Percentiles rank a stretch among this genome's conserved stretches.
Conservation (phyloP, 83 land plant species). For the Thuja plicata region DNA sequence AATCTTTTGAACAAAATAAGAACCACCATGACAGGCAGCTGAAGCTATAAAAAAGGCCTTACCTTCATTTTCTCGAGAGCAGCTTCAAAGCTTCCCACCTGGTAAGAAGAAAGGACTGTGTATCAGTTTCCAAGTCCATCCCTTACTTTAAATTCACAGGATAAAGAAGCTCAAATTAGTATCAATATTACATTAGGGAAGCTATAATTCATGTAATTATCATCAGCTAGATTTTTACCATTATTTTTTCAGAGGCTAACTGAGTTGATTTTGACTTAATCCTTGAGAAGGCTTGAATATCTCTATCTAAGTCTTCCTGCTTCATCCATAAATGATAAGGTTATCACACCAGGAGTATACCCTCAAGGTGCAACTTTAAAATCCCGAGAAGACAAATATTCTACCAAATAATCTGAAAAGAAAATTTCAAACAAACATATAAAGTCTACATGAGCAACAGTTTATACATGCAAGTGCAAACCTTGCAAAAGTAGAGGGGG, state of each 20-base stretch:
- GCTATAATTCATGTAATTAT: neutral
- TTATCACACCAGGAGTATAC: neutral
- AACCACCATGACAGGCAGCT: neutral
- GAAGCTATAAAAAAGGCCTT: neutral
- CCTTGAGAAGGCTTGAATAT: constrained; percentile 38
- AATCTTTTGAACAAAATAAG: neutral
- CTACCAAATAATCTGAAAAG: neutral
- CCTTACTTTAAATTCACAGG: neutral
- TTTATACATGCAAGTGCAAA: constrained; percentile 24
- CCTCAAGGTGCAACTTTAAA: neutral
- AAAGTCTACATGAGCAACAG: neutral
- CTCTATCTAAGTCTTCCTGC: constrained; percentile 76
- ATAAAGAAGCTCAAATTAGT: neutral
- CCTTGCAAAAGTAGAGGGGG: constrained; percentile 72
- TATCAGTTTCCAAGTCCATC: neutral
- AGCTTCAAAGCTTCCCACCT: constrained; percentile 85
- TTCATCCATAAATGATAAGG: neutral
- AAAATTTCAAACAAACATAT: neutral
- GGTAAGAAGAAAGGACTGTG: neutral
- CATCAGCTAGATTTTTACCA: constrained; percentile 5
- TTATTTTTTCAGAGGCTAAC: neutral
- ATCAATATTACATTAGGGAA: neutral
- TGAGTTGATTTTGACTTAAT: neutral
- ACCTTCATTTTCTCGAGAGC: constrained; percentile 84
- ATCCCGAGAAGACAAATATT: neutral